Percentiles rank a stretch among this genome's conserved stretches.
These are phyloP conservation scores for Gilbertella persicaria DNA, from an alignment of 371 early-diverging fungal species.

Conservation along the genomic window DNA sequence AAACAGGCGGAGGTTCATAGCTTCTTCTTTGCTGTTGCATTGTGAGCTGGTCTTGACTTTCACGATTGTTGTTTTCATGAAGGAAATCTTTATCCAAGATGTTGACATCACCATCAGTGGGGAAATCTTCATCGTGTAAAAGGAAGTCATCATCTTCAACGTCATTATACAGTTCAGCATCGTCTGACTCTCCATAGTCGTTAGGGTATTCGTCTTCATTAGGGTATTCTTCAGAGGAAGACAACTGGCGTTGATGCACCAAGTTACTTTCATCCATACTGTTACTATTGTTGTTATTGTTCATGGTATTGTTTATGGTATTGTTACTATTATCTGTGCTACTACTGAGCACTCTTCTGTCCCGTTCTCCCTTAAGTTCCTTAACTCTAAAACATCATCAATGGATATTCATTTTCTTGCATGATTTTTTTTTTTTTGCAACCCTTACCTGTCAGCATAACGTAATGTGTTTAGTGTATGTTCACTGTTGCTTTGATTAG, in stretches of 20 bases:
- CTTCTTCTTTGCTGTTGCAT: constrained; percentile 7
- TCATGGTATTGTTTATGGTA: too few species aligned
- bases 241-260: constrained; percentile 13
- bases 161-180: constrained; percentile 27
- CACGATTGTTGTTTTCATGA: constrained; percentile 36
- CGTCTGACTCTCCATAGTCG: constrained; percentile 38
- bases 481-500: constrained; percentile 90
- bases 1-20: constrained; percentile 11
- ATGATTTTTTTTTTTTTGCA: not conserved
- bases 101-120: constrained; percentile 54
- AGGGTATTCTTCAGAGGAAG: constrained; percentile 23
- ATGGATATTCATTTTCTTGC: not conserved
- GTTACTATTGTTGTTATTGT: too few species aligned
- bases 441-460: constrained; percentile 90
- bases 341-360: constrained; percentile 17
- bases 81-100: constrained; percentile 53
- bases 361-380: constrained; percentile 76
- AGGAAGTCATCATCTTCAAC: constrained; percentile 38
- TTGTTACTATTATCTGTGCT: not conserved
- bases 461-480: constrained; percentile 98
- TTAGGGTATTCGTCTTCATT: constrained; percentile 32
- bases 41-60: not conserved
- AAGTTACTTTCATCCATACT: constrained; percentile 4
- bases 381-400: constrained; percentile 69
- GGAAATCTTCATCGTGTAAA: constrained; percentile 44